Evolutionary conservation across 1,284 basidiomycete species (phyloP).

Genomic region (Rhodotorula sp.): DNA sequence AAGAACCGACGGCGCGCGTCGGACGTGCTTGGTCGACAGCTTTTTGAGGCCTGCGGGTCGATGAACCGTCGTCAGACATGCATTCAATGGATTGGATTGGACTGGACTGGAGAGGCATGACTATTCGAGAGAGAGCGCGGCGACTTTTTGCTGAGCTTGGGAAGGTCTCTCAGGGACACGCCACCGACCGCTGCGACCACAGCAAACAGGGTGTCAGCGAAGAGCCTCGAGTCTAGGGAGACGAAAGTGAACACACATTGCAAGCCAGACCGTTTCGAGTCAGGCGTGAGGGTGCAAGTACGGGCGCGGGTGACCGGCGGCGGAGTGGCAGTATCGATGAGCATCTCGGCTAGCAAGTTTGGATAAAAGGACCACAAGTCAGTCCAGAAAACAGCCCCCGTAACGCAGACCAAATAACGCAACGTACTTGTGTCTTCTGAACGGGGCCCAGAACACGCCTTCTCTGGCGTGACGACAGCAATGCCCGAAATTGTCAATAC

Average conservation of each 20-base stretch:
- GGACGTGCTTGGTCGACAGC: slow-evolving; percentile 16
- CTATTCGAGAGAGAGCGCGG: not conserved
- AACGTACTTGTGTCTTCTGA: no score
- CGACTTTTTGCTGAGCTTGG: no score
- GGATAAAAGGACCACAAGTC: no score
- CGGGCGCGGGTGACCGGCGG: not conserved
- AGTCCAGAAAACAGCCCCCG: no score
- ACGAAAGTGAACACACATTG: not conserved
- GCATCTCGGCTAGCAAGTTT: not conserved
- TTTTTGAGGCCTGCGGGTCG: slow-evolving; percentile 16
- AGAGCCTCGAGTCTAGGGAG: not conserved
- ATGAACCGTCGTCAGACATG: not conserved
- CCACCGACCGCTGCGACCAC: no score
- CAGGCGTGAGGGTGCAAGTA: not conserved
- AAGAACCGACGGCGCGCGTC: slow-evolving; percentile 13
- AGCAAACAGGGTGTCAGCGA: not conserved
- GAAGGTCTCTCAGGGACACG: no score
- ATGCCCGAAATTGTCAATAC: no score
- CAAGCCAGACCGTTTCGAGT: not conserved
- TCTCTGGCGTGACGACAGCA: no score
- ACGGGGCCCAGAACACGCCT: no score
- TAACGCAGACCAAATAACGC: no score
- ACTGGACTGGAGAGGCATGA: no score
- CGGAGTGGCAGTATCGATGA: not conserved
- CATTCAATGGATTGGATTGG: no score